phyloP scores from a whole-genome alignment of 2,329 filamentous ascomycete species.

The Podosphaera aphanis region DNA sequence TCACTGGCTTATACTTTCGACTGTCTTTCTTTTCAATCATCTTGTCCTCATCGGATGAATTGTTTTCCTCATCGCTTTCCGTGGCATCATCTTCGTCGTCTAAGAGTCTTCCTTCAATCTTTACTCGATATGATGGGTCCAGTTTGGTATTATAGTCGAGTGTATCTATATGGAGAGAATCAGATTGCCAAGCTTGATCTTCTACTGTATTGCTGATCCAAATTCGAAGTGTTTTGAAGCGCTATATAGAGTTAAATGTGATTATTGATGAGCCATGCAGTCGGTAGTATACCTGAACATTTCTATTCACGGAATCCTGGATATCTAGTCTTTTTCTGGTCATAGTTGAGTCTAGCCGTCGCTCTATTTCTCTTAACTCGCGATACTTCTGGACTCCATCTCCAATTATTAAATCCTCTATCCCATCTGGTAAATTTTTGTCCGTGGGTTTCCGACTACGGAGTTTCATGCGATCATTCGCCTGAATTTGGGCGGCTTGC shows the following conservation, averaged over 20 bases:
- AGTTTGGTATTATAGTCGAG: conserved; percentile 62
- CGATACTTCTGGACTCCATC: conserved; percentile 66
- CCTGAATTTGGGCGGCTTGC: conserved; percentile 29
- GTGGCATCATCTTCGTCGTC: conserved; percentile 38
- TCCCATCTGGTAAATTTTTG: conserved; percentile 76
- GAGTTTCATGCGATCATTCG: conserved; percentile 48
- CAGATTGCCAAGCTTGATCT: conserved; percentile 78
- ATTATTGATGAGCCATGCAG: neutral
- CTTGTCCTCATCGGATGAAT: conserved; percentile 31
- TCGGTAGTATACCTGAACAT: conserved; percentile 32
- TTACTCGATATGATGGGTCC: conserved; percentile 67
- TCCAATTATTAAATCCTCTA: conserved; percentile 62
- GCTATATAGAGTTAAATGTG: conserved; percentile 20
- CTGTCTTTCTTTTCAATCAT: conserved; percentile 16
- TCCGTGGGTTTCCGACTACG: conserved; percentile 80
- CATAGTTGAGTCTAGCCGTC: conserved; percentile 73
- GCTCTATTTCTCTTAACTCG: conserved; percentile 65
- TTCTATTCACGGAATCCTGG: conserved; percentile 54
- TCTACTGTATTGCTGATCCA: conserved; percentile 92
- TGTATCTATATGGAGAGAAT: conserved; percentile 41
- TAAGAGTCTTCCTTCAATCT: conserved; percentile 70
- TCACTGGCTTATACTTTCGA: conserved; percentile 19
- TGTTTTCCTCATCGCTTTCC: conserved; percentile 24
- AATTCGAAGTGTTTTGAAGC: conserved; percentile 65
- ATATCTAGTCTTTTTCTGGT: conserved; percentile 85